Percentiles rank a stretch among this genome's conserved stretches.
Conservation (phyloP, 257 asterid genomes). For the Coffea eugenioides region DNA sequence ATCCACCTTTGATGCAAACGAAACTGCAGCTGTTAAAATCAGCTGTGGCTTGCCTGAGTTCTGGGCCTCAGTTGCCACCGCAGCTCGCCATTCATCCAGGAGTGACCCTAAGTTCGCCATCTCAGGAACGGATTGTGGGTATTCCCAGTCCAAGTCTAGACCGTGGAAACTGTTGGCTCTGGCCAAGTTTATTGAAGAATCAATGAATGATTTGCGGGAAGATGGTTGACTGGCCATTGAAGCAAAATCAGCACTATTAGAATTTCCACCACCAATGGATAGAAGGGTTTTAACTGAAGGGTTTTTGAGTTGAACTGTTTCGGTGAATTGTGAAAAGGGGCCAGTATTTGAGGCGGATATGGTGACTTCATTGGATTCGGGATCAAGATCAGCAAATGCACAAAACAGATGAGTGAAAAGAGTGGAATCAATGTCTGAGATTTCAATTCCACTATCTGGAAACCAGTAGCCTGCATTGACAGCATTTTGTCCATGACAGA, state of each 20-base stretch:
- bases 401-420: constrained; percentile 53
- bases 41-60: constrained; percentile 24
- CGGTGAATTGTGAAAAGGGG: constrained; percentile 40
- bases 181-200: constrained; percentile 43
- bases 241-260: constrained; percentile 15
- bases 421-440: constrained; percentile 29
- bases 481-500: constrained; percentile 26
- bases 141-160: constrained; percentile 51
- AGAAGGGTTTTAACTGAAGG: constrained; percentile 42
- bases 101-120: constrained; percentile 45
- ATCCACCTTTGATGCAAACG: constrained; percentile 19
- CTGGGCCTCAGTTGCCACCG: constrained; percentile 31
- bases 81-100: constrained; percentile 40
- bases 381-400: constrained; percentile 48
- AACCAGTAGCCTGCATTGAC: constrained; percentile 52
- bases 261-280: constrained; percentile 47
- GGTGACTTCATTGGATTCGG: constrained; percentile 33
- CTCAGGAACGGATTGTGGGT: constrained; percentile 27
- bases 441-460: constrained; percentile 9
- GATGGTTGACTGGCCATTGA: constrained; percentile 38
- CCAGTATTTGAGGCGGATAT: constrained; percentile 33
- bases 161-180: constrained; percentile 39
- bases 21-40: constrained; percentile 39
- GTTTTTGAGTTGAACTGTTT: constrained; percentile 34
- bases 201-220: constrained; percentile 39